Base-by-base conservation (phyloP, 306 rosid genomes). In the Fragaria ananassa region DNA sequence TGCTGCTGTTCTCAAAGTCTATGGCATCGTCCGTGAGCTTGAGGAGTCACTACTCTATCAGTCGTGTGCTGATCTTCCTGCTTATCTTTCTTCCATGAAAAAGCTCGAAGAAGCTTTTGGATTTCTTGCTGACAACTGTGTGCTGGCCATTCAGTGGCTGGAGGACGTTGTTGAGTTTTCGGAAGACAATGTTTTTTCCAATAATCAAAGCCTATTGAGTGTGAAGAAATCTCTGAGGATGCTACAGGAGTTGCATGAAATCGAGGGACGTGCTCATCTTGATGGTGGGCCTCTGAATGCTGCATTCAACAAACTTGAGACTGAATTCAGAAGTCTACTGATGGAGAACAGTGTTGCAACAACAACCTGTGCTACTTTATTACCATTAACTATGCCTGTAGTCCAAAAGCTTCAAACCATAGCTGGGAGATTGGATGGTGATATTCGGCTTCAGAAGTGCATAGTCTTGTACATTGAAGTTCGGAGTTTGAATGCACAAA, bases 281-380 rank as follows among this genome's bases (percentile, higher is more conserved):
- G 83, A 82, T 23, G 92, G 97, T 81, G 98, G 99, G 31, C 27
- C 80, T 87, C 90, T 95, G n/a, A n/a, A 77, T 67, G 80, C 75
- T 29, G 92, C 99, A 49, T 85, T 86, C 51, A 88, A 88, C 84
- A 89, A 85, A 60, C 86, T 95, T 23, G 93, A 89, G 83, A 72
- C 65, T 27, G 93, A 88, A 78, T 92, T 95, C 81, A 81, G 74
- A 39, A 74, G 76, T 81, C 87, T 89, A 58, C 21, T 94, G 54
- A 81, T 39, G 51, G 89, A 83, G 62, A 85, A 76, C 57, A 71
- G 82, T 0, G 72, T 85, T 85, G 76, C 68, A 66, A 79, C 68
- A 5, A 34, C 70, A 18, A 37, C 23, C 74, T 81, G 69, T 74
- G 31, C 51, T 44, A 63, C 60, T 27, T 56, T 64, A 45, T 85